Evolutionary conservation across 345 rosid species (phyloP), one percentile per base, ranked within the genome.

Genomic region (Salix brachista): DNA sequence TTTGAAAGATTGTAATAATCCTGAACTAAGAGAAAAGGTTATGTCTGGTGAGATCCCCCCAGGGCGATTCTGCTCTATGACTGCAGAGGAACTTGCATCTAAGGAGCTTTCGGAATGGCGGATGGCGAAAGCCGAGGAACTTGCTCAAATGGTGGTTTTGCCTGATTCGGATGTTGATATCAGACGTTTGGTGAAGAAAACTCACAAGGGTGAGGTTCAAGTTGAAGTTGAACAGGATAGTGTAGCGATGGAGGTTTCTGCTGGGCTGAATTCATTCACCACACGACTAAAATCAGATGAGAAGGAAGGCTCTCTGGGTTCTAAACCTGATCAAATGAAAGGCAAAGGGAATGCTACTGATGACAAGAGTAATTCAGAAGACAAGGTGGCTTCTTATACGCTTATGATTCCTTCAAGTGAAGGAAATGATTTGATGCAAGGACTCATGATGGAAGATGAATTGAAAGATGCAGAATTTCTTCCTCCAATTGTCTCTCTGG

Each of bases 1-100:
- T 75, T 84, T 95, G 78, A 95, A 95, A 83, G 99, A 95, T 76
- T 92, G 86, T 25, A 95, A 71, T 78, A 95, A 95, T 80, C 99
- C 99, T 76, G 93, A 93, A 68, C 84, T 95, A 56, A 85, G 97
- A 62, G 97, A 88, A 83, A 89, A 84, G 68, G 99, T 95, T 79
- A 77, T 88, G 84, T 83, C 87, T 1, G 97, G 94, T 32, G 92
- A 88, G 58, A 93, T 95, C 65, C 37, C 86, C 10, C 91, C 99
- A 2, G 88, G 89, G 39, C 79, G 85, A 46, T 86, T 93, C 54
- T 95, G 99, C 79, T 83, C 92, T 19, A 95, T 95, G 99, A 86
- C 92, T 46, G 93, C 97, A 0, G 97, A 95, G 89, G 97, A 93
- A 56, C 93, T 95, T 79, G 99, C 99, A 65, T 95, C 99, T n/a